Base-by-base conservation (phyloP, 2,329 filamentous ascomycete genomes). In the Ceratocystis lukuohia region DNA sequence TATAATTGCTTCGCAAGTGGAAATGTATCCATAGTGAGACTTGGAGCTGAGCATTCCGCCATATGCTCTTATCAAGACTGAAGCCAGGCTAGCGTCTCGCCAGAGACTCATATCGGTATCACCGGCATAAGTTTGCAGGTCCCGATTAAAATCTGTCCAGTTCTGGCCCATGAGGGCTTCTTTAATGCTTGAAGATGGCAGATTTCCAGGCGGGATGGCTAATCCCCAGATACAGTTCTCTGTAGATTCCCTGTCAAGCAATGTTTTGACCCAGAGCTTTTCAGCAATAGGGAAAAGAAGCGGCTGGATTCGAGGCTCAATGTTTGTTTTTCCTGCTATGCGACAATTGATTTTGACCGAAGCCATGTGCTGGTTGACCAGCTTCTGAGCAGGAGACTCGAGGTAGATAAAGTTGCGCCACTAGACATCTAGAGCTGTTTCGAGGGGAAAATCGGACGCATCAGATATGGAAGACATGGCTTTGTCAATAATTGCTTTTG, bases 351-450 rank as follows among this genome's bases (percentile, higher is more conserved):
- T 22, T 17, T 28, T 57, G 22, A 57, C 20, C 12, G 53, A 57
- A 8, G 22, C 30, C 53, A 57, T 22, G 20, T 57, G 53, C 53
- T 57, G 22, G 10, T 57, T 57, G 53, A 57, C 53, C 53, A 57
- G 53, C 22, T 57, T 57, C 30, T 57, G 53, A n/a, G 53, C 53
- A 28, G 53, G 53, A 28, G 53, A 57, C 53, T 57, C 53, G 53
- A 57, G 25, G 4, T 57, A 57, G 53, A 57, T 57, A 30, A 28
- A 57, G 53, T 57, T 57, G 53, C 25, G 53, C 53, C 25, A 57
- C 53, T 57, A 57, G 15, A 57, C 25, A 57, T 57, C 53, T 17
- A 57, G 5, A 17, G 30, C 25, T 28, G 53, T 28, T 30, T 33
- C 53, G 22, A 57, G 53, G 10, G 53, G 53, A 25, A 57, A 28